phyloP scores from a whole-genome alignment of 495 filamentous ascomycete genomes.

The Neurospora sublineolata region DNA sequence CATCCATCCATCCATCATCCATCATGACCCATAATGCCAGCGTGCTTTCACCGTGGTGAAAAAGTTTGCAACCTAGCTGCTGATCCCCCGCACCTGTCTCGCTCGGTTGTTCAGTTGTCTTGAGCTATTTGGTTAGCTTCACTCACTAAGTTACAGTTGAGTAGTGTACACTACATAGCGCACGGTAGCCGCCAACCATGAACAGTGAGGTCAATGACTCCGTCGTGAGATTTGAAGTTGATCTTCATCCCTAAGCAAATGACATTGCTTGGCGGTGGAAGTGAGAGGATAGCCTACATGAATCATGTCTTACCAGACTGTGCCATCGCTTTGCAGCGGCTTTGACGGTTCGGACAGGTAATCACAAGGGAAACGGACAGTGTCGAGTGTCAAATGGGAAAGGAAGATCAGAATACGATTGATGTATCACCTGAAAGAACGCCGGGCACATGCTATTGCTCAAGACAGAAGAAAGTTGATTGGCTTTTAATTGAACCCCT shows the following conservation, averaged over 20 bases:
- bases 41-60: background rate
- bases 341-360: background rate
- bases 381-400: background rate
- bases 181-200: background rate
- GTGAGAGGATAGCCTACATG: background rate
- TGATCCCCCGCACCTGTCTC: background rate
- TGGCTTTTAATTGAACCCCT: constrained; percentile 21
- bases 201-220: background rate
- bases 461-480: constrained; percentile 12
- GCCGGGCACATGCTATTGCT: background rate
- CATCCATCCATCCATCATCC: background rate
- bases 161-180: background rate
- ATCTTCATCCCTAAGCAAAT: background rate
- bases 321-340: background rate
- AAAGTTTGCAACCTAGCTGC: background rate
- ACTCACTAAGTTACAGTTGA: background rate
- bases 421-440: background rate
- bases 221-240: background rate
- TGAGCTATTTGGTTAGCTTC: background rate
- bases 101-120: background rate
- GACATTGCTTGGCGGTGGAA: background rate
- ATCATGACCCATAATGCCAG: background rate
- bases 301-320: background rate
- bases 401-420: background rate
- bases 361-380: background rate